These are phyloP conservation scores for Curvularia spicifera DNA, from an alignment of 2,329 filamentous ascomycete species.

Conservation along the genomic window DNA sequence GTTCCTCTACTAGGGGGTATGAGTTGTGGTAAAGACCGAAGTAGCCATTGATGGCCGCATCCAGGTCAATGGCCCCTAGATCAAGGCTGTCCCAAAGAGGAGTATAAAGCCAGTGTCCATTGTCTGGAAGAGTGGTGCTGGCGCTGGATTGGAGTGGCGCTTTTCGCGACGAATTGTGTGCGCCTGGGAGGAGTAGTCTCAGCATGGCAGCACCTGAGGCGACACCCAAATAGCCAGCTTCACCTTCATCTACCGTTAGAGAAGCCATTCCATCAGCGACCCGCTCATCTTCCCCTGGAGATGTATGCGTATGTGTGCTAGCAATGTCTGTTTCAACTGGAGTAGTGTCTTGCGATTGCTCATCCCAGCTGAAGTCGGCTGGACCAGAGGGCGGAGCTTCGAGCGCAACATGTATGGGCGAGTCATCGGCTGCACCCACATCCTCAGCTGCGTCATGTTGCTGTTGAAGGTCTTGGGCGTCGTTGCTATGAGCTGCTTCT, in stretches of 20 bases:
- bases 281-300: neutral
- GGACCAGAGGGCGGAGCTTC: conserved; percentile 8
- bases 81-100: neutral
- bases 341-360: conserved; percentile 1
- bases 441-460: neutral
- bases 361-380: conserved; percentile 9
- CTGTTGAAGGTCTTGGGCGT: neutral
- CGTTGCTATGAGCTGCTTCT: conserved; percentile 1
- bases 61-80: neutral
- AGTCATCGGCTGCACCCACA: neutral
- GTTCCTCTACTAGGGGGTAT: conserved; percentile 58
- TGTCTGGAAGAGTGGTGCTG: neutral
- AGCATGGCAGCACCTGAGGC: conserved; percentile 56
- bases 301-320: neutral
- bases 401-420: conserved; percentile 8
- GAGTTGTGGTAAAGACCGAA: conserved; percentile 56
- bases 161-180: conserved; percentile 9
- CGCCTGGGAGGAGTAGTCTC: conserved; percentile 28
- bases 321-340: neutral
- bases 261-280: conserved; percentile 3
- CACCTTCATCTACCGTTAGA: conserved; percentile 26
- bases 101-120: conserved; percentile 1
- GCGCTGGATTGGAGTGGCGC: neutral
- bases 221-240: conserved; percentile 56
- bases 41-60: conserved; percentile 49